Base-by-base conservation (phyloP, 805 yeast species). In the Pichia ethanolica region DNA sequence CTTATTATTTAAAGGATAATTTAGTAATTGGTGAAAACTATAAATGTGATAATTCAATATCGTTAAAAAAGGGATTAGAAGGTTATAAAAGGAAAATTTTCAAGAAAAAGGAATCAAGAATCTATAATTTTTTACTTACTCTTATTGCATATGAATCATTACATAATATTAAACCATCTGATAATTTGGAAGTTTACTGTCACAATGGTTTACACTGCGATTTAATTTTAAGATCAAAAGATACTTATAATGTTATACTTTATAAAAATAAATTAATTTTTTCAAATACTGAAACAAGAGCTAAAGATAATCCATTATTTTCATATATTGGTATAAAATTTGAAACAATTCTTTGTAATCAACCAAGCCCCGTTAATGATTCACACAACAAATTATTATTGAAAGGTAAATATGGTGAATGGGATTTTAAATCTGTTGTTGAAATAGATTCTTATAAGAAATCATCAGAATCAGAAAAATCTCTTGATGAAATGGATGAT, bases 241-340 rank as follows among this genome's bases (percentile, higher is more conserved):
- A 49, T 12, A 39, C n/a, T 4, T 54, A 54, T 35, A 34, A 45
- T 39, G 42, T 52, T n/a, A 44, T 54, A 5, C 37, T 47, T 9
- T 49, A 47, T 30, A 49, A 48, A 13, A 39, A 35, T 13, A 49
- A 52, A 39, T 30, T 49, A n/a, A 49, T 54, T 7, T 43, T 54
- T 47, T 44, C 52, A 3, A 42, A 42, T 34, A 52, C 52, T 4
- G n/a, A 33, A 4, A 47, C 51, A n/a, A 42, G 60, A 11, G 25
- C 10, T 12, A 32, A 35, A 12, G 51, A 55, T 13, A 28, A 46
- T 27, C 27, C 26, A 38, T 30, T 45, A 14, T 34, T 44, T 25
- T 37, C 55, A 26, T 56, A 49, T 40, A 54, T 55, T 28, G 58
- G 58, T 9, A 12, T 48, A 14, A 50, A 52, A 28, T 54, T 56